These are phyloP conservation scores for Claviceps quebecensis DNA, from an alignment of 2,329 filamentous ascomycete species.

Conservation along the genomic window DNA sequence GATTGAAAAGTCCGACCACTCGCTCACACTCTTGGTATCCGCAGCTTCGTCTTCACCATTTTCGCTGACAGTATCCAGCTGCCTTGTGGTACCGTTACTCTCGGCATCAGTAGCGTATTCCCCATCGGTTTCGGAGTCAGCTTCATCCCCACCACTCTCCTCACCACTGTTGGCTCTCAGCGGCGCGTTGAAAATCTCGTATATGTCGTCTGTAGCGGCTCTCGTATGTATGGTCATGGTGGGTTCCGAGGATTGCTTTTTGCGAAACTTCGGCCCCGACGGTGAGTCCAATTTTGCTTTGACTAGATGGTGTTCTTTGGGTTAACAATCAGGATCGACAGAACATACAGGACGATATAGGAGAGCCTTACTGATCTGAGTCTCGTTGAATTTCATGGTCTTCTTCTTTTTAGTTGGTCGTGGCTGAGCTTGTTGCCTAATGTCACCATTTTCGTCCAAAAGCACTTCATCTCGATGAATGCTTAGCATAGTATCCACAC, in stretches of 20 bases:
- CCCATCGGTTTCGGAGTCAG: slow-evolving; percentile 53
- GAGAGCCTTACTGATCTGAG: slow-evolving; percentile 63
- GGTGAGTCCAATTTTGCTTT: slow-evolving; percentile 90
- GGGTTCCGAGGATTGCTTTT: slow-evolving; percentile 63
- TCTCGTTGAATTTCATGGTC: slow-evolving; percentile 74
- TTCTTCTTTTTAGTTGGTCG: slow-evolving; percentile 55
- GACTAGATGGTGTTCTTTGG: slow-evolving; percentile 45
- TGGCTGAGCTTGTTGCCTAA: slow-evolving; percentile 31
- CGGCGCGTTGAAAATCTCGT: slow-evolving; percentile 90
- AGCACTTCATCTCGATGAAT: slow-evolving; percentile 30
- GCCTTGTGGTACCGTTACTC: slow-evolving; percentile 64
- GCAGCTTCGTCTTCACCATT: slow-evolving; percentile 34
- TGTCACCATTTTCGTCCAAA: slow-evolving; percentile 46
- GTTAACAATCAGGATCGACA: not conserved
- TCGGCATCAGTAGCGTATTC: slow-evolving; percentile 79
- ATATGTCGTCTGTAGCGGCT: slow-evolving; percentile 93
- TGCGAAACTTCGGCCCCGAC: slow-evolving; percentile 67
- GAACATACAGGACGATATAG: not conserved
- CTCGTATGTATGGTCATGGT: slow-evolving; percentile 97
- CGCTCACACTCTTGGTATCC: slow-evolving; percentile 53
- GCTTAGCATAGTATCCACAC: slow-evolving; percentile 23
- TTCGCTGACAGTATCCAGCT: slow-evolving; percentile 35
- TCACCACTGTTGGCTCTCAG: slow-evolving; percentile 19
- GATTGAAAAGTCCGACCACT: slow-evolving; percentile 80
- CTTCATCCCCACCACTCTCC: slow-evolving; percentile 42